Evolutionary conservation across 2,329 filamentous ascomycete species (phyloP), one percentile per base, ranked within the genome.

Genomic region (Alternaria burnsii): DNA sequence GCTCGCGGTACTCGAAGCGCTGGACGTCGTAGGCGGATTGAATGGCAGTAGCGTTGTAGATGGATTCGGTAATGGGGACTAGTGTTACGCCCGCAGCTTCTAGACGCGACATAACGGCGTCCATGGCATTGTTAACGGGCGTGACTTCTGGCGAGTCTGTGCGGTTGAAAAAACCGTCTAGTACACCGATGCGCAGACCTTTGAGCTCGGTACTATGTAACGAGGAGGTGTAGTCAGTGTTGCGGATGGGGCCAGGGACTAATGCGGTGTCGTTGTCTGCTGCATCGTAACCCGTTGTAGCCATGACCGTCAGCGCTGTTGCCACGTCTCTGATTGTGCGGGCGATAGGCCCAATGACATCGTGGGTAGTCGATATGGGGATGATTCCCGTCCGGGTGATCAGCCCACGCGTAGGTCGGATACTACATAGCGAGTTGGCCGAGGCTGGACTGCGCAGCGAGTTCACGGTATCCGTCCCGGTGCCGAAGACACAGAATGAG

Each of bases 401-500:
- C n/a, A 85, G 67, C 0, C 86, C 86, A 30, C 80, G 71, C 0
- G 85, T 87, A 3, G 88, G 87, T 22, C 87, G 79, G 54, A 88
- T 81, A 62, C 87, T 88, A 63, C 87, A 87, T 20, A 89, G 76
- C 12, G 82, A 83, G 62, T 88, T 88, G 3, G 87, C 87, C 43
- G 84, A 87, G 12, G 88, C 87, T 0, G 88, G 88, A 55, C 84
- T 88, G 30, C 74, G 65, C 9, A 89, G 75, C 7, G 85, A 88
- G 69, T 90, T 90, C 52, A 89, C 85, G 0, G 87, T 88, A 65
- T 89, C 86, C 1, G 85, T 87, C 0, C 87, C 87, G 10, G 85
- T 85, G 0, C 84, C 87, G 3, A 87, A 80, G 0, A 90, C 80
- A 1, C 84, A 85, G 57, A 90, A 83, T 22, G 83, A 86, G 2